These are phyloP conservation scores for Penicillium nucicola DNA, from an alignment of 495 filamentous ascomycete genomes.

Conservation along the genomic window DNA sequence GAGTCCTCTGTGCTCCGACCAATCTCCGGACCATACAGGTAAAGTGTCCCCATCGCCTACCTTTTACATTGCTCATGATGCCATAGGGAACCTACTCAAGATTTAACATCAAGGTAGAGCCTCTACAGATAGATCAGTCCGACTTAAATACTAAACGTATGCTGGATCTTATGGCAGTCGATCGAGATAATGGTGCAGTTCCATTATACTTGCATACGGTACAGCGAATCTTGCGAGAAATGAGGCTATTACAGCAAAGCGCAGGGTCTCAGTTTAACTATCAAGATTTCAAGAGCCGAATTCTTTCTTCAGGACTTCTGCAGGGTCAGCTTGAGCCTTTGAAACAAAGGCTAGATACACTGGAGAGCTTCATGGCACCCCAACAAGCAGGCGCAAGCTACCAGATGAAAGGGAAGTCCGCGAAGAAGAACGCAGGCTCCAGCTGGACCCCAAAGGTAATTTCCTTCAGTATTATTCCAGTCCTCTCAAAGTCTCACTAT, in stretches of 20 bases:
- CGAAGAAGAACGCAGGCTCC: not conserved
- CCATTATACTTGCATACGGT: conserved; percentile 63
- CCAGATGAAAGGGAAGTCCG: no score
- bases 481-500: no score
- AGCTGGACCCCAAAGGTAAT: not conserved
- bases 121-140: conserved; percentile 53
- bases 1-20: conserved; percentile 61
- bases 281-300: conserved; percentile 30
- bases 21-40: conserved; percentile 45
- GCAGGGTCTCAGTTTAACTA: conserved; percentile 49
- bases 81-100: conserved; percentile 1
- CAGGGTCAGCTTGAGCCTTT: conserved; percentile 22
- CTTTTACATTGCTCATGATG: no score
- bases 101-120: conserved; percentile 48
- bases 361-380: conserved; percentile 38
- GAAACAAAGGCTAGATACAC: conserved; percentile 35
- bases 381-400: no score
- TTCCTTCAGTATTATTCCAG: no score
- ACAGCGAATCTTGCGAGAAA: conserved; percentile 56
- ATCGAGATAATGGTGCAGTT: conserved; percentile 34
- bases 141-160: conserved; percentile 63
- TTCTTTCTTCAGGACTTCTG: conserved; percentile 14
- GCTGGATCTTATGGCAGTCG: conserved; percentile 66
- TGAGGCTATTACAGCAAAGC: conserved; percentile 47
- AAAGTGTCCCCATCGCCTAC: no score